Base-by-base conservation (phyloP, 2,329 filamentous ascomycete species). In the Alternaria conjuncta region DNA sequence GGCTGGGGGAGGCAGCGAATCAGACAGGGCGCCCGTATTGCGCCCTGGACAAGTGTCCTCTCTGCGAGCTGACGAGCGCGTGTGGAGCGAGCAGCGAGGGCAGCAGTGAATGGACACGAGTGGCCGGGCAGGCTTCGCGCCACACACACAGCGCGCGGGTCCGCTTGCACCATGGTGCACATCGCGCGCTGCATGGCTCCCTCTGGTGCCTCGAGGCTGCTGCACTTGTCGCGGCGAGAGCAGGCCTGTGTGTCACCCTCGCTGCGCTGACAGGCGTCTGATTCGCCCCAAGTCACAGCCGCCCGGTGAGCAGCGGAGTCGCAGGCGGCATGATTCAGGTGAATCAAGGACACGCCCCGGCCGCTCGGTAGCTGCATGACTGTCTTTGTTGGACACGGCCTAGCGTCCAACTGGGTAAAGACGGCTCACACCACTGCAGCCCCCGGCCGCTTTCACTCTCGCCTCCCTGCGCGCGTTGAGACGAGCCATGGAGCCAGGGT, bases 221-320 rank as follows among this genome's bases (percentile, higher is more conserved):
- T 73, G 70, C 71, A 72, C 60, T 69, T 68, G 65, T 70, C 67
- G 71, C 72, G 63, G 75, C 72, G 71, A 71, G 70, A 68, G 66
- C 69, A 63, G 62, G 66, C 43, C 55, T 47, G 70, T 75, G 73
- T 72, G 73, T 73, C 68, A 73, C 71, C 51, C 43, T 64, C 61
- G 25, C 50, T 58, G 45, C 49, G 66, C 66, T 66, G 65, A 66
- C 65, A 30, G 59, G 25, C 57, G 6, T 49, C 54, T 72, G 65
- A 72, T 74, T 73, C 64, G 70, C 57, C 57, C 47, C 25, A 36
- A 44, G 15, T 26, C 64, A 67, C 71, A 72, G 71, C 66, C 72
- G 70, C 72, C 67, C 69, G 67, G 70, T 67, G 62, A 65, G 64
- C 60, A 61, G 70, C 66, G 69, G 68, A 67, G 30, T 64, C 51